These are phyloP conservation scores for Penicillium pancosmium DNA, from an alignment of 495 filamentous ascomycete genomes.

Conservation along the genomic window DNA sequence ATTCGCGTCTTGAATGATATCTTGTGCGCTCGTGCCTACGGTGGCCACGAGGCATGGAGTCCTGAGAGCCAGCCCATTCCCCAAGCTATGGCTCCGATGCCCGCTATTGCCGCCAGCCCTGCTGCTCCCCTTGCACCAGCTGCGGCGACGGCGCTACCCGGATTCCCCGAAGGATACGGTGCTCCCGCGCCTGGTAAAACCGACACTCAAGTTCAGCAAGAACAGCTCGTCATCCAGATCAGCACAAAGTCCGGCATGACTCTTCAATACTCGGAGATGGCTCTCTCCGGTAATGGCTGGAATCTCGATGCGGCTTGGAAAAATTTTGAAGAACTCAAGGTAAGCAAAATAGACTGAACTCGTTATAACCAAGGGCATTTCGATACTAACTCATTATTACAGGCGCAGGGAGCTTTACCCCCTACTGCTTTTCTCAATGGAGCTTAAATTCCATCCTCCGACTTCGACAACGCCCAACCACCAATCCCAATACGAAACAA, in stretches of 20 bases:
- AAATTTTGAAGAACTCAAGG: slow-evolving; percentile 63
- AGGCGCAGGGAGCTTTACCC: slow-evolving; percentile 46
- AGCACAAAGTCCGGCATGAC: slow-evolving; percentile 73
- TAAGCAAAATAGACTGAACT: slow-evolving; percentile 19
- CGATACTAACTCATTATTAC: not conserved
- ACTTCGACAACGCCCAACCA: not conserved
- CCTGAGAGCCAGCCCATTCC: slow-evolving; percentile 43
- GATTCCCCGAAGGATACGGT: slow-evolving; percentile 45
- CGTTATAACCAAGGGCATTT: not conserved
- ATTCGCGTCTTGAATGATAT: slow-evolving; percentile 84
- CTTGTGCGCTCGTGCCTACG: slow-evolving; percentile 68
- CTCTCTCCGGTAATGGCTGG: slow-evolving; percentile 72
- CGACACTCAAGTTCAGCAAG: slow-evolving; percentile 53
- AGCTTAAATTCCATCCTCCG: slow-evolving; percentile 11
- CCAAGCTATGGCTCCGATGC: slow-evolving; percentile 16
- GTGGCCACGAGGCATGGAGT: slow-evolving; percentile 62
- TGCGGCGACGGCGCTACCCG: slow-evolving; percentile 22
- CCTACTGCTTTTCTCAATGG: slow-evolving; percentile 41
- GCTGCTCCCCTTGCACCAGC: slow-evolving; percentile 11
- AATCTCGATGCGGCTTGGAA: slow-evolving; percentile 67
- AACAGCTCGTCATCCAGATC: slow-evolving; percentile 66
- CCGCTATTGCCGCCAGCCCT: slow-evolving; percentile 13
- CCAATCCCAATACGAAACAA: not conserved
- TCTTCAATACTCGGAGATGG: slow-evolving; percentile 68
- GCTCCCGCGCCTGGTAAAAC: slow-evolving; percentile 42